These are phyloP conservation scores for Orbilia ellipsospora DNA, from an alignment of 2,329 filamentous ascomycete genomes.

Conservation along the genomic window DNA sequence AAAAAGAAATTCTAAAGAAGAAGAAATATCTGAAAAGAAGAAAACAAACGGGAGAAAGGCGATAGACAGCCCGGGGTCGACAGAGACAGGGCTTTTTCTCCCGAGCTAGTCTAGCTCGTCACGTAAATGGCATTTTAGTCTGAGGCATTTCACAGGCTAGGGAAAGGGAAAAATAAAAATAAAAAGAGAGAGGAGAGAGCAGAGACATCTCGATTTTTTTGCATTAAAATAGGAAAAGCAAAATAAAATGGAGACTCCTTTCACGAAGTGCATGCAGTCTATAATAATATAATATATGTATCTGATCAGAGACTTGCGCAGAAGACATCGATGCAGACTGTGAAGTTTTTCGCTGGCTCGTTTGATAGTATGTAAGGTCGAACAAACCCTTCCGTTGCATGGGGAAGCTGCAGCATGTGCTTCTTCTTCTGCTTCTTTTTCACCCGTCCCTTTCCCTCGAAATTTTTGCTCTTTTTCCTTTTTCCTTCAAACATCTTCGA, in stretches of 20 bases:
- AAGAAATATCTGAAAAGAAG: constrained; percentile 38
- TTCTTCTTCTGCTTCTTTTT: constrained; percentile 11
- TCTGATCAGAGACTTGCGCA: constrained; percentile 52
- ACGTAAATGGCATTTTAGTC: constrained; percentile 52
- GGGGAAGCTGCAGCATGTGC: constrained; percentile 44
- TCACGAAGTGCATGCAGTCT: no score
- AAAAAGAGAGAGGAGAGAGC: not conserved
- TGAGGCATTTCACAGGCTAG: constrained; percentile 54
- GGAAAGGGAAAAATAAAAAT: constrained; percentile 13
- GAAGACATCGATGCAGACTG: constrained; percentile 24
- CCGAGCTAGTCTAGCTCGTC: constrained; percentile 51
- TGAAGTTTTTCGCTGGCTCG: not conserved
- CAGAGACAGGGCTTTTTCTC: constrained; percentile 46
- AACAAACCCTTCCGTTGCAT: constrained; percentile 46
- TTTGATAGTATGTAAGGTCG: constrained; percentile 30
- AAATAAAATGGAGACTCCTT: not conserved
- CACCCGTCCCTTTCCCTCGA: not conserved
- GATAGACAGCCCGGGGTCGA: constrained; percentile 52
- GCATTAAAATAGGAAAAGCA: constrained; percentile 9
- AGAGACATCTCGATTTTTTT: not conserved
- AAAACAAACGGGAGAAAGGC: constrained; percentile 55
- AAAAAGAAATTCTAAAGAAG: constrained; percentile 46
- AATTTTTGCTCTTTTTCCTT: not conserved
- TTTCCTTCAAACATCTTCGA: not conserved
- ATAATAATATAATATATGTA: constrained; percentile 20